Evolutionary conservation across 352 stramenopile species (phyloP), one percentile per base, ranked within the genome.

Genomic region (Sclerospora graminicola): DNA sequence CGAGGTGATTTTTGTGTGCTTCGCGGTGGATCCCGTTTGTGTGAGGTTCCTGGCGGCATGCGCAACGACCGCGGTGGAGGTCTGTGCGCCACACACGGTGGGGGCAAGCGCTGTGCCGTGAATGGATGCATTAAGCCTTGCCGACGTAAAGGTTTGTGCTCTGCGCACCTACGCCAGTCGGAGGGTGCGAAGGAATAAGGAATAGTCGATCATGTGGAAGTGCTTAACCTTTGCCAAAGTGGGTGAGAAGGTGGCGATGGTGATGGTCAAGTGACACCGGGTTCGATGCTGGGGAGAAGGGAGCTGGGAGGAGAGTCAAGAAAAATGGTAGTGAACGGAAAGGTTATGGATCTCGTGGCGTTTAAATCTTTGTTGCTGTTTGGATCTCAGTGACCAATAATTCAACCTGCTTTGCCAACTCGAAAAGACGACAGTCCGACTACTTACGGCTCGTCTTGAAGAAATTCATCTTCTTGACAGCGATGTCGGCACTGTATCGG

Each of bases 61-160:
- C 73, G 76, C 33, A 89, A 92, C 54, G 80, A 92, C 55, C 82
- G 82, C 41, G 82, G 82, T 34, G 75, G 80, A 63, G 83, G 83
- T 16, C 38, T 73, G 15, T 69, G 59, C 23, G 63, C 79, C 14
- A 83, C 68, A 13, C 83, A 94, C 48, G 83, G 83, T 14, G 83
- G 83, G 21, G 83, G 83, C 44, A 89, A 87, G 58, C 79, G 83
- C 47, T 94, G 83, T 62, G 54, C 55, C 9, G 49, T 81, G 20
- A 61, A 68, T 8, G 66, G 61, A 26, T 95, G 83, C 64, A 53
- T 44, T 27, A 86, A 86, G 57, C 77, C 81, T 15, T 90, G 76
- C 58, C 73, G 81, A 46, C 73, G 79, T 48, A 85, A 89, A 60
- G 72, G 78, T 13, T 57, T 89, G 39, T 93, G 81, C 69, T 90